Evolutionary conservation across 2,329 filamentous ascomycete species (phyloP), one percentile per base, ranked within the genome.

Genomic region (Paecilomyces variotii): DNA sequence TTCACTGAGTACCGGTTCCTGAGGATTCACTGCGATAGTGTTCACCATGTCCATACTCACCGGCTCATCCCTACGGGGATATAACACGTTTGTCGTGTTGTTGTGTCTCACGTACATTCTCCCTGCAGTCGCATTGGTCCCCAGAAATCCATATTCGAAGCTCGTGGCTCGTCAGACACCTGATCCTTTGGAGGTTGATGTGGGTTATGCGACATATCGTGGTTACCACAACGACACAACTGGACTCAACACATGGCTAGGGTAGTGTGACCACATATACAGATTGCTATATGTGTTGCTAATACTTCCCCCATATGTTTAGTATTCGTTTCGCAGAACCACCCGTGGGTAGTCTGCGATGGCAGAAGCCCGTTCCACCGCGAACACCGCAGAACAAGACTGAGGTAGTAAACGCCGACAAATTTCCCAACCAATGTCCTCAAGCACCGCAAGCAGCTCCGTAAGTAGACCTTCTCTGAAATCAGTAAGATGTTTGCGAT

Each of bases 171-270:
- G 50, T 28, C 24, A 28, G 10, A 26, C 50, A 4, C 1, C 53
- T 2, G 53, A 62, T n/a, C 55, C 60, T 2, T 57, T 70, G 11
- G 60, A 65, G 49, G 76, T 80, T 24, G 73, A 80, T 60, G 64
- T 81, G 1, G 79, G 74, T 2, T 82, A 82, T 60, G 73, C 71
- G 9, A 68, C 70, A 26, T 82, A 82, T 61, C 64, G 74, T 59
- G 80, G 79, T 14, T 68, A 68, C 28, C 67, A 74, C 39, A 73
- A 80, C 60, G 26, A 67, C 1, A 70, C 70, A 0, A 73, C 68
- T 2, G 69, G 72, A 2, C 53, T 80, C 10, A 79, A 81, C 59
- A 67, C 73, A 19, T 81, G 74, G 70, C 76, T 73, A 65, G 78
- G 79, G 78, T 77, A 70, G 39, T 58, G 52, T 11, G 14, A 11